Base-by-base conservation (phyloP, 768 basidiomycete genomes). In the Rhizopogon salebrosus region DNA sequence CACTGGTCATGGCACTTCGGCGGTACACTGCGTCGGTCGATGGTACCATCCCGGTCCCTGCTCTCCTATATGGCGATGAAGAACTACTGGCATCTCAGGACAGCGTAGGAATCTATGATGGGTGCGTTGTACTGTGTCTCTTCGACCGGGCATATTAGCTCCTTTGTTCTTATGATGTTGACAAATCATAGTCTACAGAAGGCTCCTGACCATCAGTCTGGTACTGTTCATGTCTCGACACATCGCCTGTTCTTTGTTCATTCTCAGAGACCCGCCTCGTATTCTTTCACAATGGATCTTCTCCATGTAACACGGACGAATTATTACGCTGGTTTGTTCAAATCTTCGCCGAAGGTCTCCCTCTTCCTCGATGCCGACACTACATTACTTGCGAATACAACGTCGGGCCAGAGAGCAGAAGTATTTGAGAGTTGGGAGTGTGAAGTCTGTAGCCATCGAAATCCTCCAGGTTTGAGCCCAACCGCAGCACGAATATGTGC, bases 171-270 rank as follows among this genome's bases (percentile, higher is more conserved):
- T 43, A 40, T 59, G 54, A 62, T 52, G 37, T 40, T 16, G 50
- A 53, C 46, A 64, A 66, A 60, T 46, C 54, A 59, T 64, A 97
- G 93, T 49, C 76, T 77, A 52, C 87, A 92, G 76, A 95, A 95
- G 71, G 78, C 90, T 4, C 74, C 79, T n/a, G 74, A 79, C 31
- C 87, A 95, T 63, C 91, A 93, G 67, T 71, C 78, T 41, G 91
- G 94, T 24, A 79, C 79, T 0, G 66, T 89, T 3, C 75, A 87
- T 63, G 74, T 89, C 31, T 89, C 95, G 0, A 87, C 84, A 2
- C 91, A 95, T 64, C 85, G 95, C 29, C 71, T 98, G 0, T 85
- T 98, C 73, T 94, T 89, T 71, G 75, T 92, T 56, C 80, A 89
- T 63, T 59, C 68, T 27, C 63, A 72, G 29, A 72, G 79, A 46